Evolutionary conservation across 2,329 filamentous ascomycete genomes (phyloP).

Genomic region (Clathrospora elynae): DNA sequence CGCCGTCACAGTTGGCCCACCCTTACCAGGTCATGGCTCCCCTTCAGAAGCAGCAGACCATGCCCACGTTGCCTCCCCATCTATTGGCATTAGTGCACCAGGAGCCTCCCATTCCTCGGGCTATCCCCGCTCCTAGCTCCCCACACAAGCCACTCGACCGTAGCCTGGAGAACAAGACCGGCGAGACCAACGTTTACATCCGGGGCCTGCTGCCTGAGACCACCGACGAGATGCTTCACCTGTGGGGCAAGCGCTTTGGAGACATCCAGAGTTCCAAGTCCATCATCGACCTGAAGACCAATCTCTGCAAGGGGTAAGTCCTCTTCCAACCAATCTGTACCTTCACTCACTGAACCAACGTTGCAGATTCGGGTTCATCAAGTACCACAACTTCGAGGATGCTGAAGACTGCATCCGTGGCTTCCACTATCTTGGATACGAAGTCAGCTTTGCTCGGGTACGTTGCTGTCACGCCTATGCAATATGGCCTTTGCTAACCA

Average conservation of each 20-base stretch:
- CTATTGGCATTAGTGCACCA: conserved; percentile 60
- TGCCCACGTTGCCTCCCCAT: conserved; percentile 51
- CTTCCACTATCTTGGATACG: conserved; percentile 92
- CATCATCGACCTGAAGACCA: conserved; percentile 92
- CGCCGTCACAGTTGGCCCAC: conserved; percentile 54
- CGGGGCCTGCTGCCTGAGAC: conserved; percentile 94
- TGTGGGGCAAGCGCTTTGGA: conserved; percentile 86
- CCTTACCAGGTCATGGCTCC: conserved; percentile 52
- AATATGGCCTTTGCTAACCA: conserved; percentile 15
- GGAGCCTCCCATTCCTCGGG: conserved; percentile 82
- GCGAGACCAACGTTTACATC: conserved; percentile 98
- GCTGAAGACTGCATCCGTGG: conserved; percentile 96
- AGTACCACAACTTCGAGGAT: conserved; percentile 84
- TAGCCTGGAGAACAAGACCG: conserved; percentile 90
- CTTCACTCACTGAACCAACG: conserved; percentile 10
- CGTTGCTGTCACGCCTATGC: conserved; percentile 35
- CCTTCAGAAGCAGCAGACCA: conserved; percentile 44
- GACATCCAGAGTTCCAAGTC: conserved; percentile 96
- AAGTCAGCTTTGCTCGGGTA: conserved; percentile 95
- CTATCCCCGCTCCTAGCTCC: conserved; percentile 86
- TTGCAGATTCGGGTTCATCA: conserved; percentile 91
- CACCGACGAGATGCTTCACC: conserved; percentile 83
- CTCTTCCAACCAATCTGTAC: background rate
- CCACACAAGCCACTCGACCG: conserved; percentile 90
- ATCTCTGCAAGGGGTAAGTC: conserved; percentile 89